Evolutionary conservation across 139 green algal genomes (phyloP), one percentile per base, ranked within the genome.

Genomic region (Chlorella sp.): DNA sequence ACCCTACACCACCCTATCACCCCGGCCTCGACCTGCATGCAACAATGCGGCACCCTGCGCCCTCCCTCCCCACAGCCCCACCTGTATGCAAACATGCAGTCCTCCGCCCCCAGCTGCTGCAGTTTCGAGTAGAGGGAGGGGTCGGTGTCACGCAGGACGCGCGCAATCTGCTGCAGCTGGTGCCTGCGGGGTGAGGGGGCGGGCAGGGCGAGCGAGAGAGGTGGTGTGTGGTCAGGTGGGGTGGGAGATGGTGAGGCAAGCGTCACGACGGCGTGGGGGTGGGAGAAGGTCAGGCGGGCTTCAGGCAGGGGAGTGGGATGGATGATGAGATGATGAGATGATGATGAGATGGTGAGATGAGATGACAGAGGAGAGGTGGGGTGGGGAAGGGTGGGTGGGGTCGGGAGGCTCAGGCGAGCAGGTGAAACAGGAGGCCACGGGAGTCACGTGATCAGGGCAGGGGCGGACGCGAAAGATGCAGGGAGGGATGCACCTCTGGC

Each of bases 71-170:
- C 11, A 26, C 21, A 9, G 2, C 73, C 34, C 11, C 79, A 85
- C 85, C 96, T 94, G 88, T 98, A 97, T 3, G 95, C 96, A 91
- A 98, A 98, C 91, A 96, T 95, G 91, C 94, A 98, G 88, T 97
- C 93, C 24, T 80, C 91, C 0, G 95, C 94, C 0, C 91, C 93
- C 40, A 98, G 71, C 57, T 91, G 76, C 32, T 83, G 81, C 76
- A 97, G 89, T 68, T 89, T 90, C 21, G 82, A 71, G 79, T 83
- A 86, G 66, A 96, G 87, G 11, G 68, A 22, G 14, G 92, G 90
- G 91, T 98, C 96, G 34, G 91, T 90, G 66, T 75, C 68, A 2
- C 84, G 60, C 57, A 98, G 64, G n/a, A 98, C 88, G 3, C 53
- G 77, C 0, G 90, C 86, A 57, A 98, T 86, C 71, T 78, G 68